Evolutionary conservation across 192 early-diverging fungal species (phyloP).

Genomic region (Umbelopsis vinacea): DNA sequence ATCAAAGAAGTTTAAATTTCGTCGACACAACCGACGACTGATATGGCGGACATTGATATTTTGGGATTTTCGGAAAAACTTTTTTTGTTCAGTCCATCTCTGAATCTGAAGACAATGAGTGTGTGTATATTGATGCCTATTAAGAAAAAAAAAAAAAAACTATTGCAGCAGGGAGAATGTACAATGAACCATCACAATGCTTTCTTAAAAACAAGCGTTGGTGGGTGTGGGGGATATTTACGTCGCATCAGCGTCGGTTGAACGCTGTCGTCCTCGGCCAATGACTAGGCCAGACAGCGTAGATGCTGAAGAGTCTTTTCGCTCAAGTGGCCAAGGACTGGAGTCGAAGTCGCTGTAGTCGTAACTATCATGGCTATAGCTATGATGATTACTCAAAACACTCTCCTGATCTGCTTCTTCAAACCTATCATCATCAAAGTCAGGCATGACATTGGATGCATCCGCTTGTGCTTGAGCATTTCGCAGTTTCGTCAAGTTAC

Average conservation of each 20-base stretch:
- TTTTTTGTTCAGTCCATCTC: too few species aligned
- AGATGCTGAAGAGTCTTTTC: conserved; percentile 9
- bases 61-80: too few species aligned
- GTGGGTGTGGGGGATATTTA: background rate
- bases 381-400: background rate
- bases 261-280: conserved; percentile 12
- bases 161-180: background rate
- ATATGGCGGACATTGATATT: too few species aligned
- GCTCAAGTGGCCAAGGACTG: conserved; percentile 13
- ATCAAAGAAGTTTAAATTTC: too few species aligned
- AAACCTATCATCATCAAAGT: background rate
- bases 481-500: too few species aligned
- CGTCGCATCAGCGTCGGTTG: background rate
- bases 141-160: background rate
- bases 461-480: too few species aligned
- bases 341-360: background rate
- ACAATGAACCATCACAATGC: background rate
- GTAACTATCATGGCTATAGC: background rate
- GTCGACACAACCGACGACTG: too few species aligned
- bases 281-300: conserved; percentile 8
- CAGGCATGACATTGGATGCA: too few species aligned
- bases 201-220: too few species aligned
- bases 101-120: too few species aligned
- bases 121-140: too few species aligned
- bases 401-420: background rate